phyloP scores from a whole-genome alignment of 345 rosid species.

The Ceriops decandra region DNA sequence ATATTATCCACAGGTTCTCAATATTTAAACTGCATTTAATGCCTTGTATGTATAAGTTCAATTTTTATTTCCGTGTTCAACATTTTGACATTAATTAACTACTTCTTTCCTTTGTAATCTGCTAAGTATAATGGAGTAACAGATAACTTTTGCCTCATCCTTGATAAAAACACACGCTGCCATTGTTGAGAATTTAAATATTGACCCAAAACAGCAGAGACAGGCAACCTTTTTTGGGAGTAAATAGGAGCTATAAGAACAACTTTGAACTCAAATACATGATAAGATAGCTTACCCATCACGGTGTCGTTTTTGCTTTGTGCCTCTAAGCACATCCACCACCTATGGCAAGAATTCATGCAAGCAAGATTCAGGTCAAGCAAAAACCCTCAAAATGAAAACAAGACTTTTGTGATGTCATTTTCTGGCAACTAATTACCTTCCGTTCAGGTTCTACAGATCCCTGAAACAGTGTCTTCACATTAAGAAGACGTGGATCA shows the following conservation, averaged over 20 bases:
- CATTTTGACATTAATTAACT: slow-evolving; percentile 3
- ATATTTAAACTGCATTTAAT: background rate
- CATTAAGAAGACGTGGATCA: slow-evolving; percentile 85
- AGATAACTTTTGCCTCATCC: background rate
- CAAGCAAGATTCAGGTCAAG: slow-evolving; percentile 7
- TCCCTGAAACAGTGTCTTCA: slow-evolving; percentile 70
- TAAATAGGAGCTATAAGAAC: background rate
- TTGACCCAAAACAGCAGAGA: background rate
- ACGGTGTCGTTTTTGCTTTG: slow-evolving; percentile 80
- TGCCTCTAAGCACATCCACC: slow-evolving; percentile 62
- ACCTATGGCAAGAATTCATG: slow-evolving; percentile 45
- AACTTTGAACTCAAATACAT: background rate
- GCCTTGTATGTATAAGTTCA: background rate
- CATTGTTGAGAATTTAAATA: background rate
- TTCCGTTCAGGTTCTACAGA: slow-evolving; percentile 55
- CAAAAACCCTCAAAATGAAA: background rate
- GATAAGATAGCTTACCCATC: slow-evolving; percentile 54
- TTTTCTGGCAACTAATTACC: slow-evolving; percentile 31
- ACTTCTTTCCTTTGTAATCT: background rate
- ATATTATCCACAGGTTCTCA: background rate
- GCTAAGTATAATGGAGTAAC: background rate
- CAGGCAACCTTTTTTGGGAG: background rate
- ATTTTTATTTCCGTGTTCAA: background rate
- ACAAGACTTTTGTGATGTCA: background rate
- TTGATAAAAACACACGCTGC: background rate